phyloP scores from a whole-genome alignment of 2,329 filamentous ascomycete genomes.

The Sporothrix brunneoviolacea region DNA sequence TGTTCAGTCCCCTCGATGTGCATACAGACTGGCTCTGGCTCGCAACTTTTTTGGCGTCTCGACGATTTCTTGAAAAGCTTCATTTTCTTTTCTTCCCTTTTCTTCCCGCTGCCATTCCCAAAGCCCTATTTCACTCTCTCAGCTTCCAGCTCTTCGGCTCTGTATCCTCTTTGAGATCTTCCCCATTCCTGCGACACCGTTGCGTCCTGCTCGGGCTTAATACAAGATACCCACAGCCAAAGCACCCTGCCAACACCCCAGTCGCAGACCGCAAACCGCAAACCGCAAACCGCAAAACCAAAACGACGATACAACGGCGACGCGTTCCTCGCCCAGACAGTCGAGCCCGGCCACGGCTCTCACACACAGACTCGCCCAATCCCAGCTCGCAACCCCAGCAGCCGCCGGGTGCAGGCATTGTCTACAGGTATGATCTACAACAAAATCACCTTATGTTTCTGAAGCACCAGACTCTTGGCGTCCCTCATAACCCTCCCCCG shows the following conservation, averaged over 20 bases:
- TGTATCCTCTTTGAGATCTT: no score
- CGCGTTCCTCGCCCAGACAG: no score
- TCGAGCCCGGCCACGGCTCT: neutral
- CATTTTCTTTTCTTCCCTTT: no score
- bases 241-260: slow-evolving; percentile 4
- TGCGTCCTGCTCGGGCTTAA: slow-evolving; percentile 4
- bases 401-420: slow-evolving; percentile 29
- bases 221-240: slow-evolving; percentile 6
- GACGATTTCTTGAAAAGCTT: no score
- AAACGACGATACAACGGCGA: slow-evolving; percentile 5
- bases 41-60: no score
- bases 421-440: slow-evolving; percentile 39
- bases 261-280: neutral
- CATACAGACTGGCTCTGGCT: no score
- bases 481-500: slow-evolving; percentile 26
- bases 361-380: neutral
- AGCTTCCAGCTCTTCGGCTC: neutral
- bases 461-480: slow-evolving; percentile 29
- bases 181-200: slow-evolving; percentile 1
- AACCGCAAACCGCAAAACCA: slow-evolving; percentile 4
- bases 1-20: no score
- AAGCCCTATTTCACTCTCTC: neutral
- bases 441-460: slow-evolving; percentile 35
- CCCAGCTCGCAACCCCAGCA: slow-evolving; percentile 9
- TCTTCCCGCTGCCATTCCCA: neutral